These are phyloP conservation scores for Fusarium luffae DNA, from an alignment of 2,329 filamentous ascomycete genomes.

Conservation along the genomic window DNA sequence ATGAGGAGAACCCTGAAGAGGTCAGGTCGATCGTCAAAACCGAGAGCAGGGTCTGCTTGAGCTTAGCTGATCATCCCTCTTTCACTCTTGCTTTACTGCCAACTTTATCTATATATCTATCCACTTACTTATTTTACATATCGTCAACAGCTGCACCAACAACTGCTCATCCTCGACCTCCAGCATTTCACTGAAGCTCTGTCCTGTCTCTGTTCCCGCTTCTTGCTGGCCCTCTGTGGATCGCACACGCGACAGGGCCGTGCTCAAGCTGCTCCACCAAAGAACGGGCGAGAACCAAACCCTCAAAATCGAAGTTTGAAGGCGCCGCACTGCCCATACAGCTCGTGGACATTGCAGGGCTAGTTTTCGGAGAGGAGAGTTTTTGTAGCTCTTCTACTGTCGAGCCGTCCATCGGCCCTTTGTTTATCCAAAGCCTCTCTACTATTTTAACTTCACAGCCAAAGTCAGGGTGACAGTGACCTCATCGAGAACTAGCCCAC, in stretches of 20 bases:
- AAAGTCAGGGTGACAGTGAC: conserved; percentile 13
- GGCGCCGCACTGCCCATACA: conserved; percentile 13
- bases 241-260: conserved; percentile 39
- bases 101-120: background rate
- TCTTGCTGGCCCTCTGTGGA: conserved; percentile 36
- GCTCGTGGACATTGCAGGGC: conserved; percentile 40
- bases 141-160: background rate
- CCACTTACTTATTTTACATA: background rate
- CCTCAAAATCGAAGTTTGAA: conserved; percentile 32
- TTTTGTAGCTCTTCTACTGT: conserved; percentile 7
- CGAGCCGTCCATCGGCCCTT: background rate
- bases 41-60: conserved; percentile 24
- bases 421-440: background rate
- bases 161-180: background rate
- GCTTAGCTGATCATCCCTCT: conserved; percentile 18
- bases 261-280: conserved; percentile 41
- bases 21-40: conserved; percentile 35
- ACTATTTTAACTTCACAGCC: background rate
- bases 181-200: conserved; percentile 25
- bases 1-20: conserved; percentile 38
- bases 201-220: conserved; percentile 23
- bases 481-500: conserved; percentile 38
- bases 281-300: conserved; percentile 34
- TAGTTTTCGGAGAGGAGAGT: conserved; percentile 31
- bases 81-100: conserved; percentile 4